These are phyloP conservation scores for Pelagomonas calceolata DNA, from an alignment of 108 stramenopile genomes.

Conservation along the genomic window DNA sequence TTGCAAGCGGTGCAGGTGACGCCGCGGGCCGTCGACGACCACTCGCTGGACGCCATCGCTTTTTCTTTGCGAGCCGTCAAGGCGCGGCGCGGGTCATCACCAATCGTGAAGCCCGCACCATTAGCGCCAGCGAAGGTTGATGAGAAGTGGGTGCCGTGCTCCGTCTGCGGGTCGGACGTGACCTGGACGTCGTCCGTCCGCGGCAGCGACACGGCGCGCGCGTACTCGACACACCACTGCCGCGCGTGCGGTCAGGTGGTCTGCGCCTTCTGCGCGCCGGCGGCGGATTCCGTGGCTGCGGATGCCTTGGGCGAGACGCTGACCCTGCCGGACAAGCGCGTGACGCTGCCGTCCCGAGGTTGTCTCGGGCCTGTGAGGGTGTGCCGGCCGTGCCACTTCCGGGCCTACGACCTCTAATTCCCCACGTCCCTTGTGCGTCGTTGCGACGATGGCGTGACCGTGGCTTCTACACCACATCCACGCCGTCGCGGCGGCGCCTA, in stretches of 20 bases:
- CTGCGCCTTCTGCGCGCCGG: slow-evolving; percentile 10
- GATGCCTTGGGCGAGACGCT: not conserved
- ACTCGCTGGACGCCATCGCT: not conserved
- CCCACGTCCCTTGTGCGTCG: no score
- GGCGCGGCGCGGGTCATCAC: not conserved
- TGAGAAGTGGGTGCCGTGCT: not conserved
- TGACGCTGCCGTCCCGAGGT: not conserved
- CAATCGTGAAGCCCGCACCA: not conserved
- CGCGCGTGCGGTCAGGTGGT: slow-evolving; percentile 5
- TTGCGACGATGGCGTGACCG: no score
- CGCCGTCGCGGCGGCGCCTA: no score
- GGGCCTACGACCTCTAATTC: not conserved
- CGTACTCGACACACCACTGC: slow-evolving; percentile 6
- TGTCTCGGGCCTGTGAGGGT: slow-evolving; percentile 4
- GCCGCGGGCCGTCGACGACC: not conserved
- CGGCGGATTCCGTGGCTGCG: slow-evolving; percentile 1
- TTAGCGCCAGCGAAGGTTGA: not conserved
- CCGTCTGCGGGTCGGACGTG: slow-evolving; percentile 11
- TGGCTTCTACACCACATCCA: no score
- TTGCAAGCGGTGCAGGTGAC: not conserved
- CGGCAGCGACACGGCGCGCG: slow-evolving; percentile 9
- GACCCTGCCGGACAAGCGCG: slow-evolving; percentile 1
- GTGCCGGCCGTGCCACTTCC: slow-evolving; percentile 7
- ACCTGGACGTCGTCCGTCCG: slow-evolving; percentile 2
- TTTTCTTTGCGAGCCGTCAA: not conserved